Conservation (phyloP, 345 rosid genomes). For the Euclidium syriacum region DNA sequence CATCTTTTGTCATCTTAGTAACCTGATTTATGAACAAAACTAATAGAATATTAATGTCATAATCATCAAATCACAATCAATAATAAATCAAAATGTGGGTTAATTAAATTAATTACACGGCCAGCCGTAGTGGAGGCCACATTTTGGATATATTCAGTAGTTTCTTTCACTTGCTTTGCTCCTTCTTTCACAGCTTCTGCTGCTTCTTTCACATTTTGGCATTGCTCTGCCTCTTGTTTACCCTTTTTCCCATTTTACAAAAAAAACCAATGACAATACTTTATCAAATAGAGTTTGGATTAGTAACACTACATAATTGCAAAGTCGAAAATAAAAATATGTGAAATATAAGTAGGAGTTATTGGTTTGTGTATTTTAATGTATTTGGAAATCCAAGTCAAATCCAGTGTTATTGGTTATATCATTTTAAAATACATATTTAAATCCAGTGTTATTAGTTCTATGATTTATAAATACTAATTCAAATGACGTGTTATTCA, state of each 20-base stretch:
- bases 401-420: too few species aligned
- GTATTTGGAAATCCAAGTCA: too few species aligned
- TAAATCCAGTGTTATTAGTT: too few species aligned
- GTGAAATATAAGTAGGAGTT: too few species aligned
- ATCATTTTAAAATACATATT: too few species aligned
- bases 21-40: slow-evolving; percentile 16
- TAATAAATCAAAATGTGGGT: background rate
- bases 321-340: background rate
- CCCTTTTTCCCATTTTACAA: slow-evolving; percentile 27
- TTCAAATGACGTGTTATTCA: too few species aligned
- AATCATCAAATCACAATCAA: background rate
- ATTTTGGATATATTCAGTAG: slow-evolving; percentile 37
- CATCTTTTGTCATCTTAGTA: slow-evolving; percentile 36
- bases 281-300: background rate
- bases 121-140: slow-evolving; percentile 32
- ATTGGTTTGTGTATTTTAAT: too few species aligned
- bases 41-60: background rate
- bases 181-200: slow-evolving; percentile 62
- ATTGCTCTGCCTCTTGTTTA: slow-evolving; percentile 39
- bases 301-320: background rate
- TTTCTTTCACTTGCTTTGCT: slow-evolving; percentile 43
- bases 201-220: slow-evolving; percentile 54
- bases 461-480: too few species aligned
- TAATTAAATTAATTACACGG: slow-evolving; percentile 20
- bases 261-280: background rate